Percentiles rank a stretch among this genome's conserved stretches.
Conservation (phyloP, 163 green algal genomes). For the Chlorella variabilis region DNA sequence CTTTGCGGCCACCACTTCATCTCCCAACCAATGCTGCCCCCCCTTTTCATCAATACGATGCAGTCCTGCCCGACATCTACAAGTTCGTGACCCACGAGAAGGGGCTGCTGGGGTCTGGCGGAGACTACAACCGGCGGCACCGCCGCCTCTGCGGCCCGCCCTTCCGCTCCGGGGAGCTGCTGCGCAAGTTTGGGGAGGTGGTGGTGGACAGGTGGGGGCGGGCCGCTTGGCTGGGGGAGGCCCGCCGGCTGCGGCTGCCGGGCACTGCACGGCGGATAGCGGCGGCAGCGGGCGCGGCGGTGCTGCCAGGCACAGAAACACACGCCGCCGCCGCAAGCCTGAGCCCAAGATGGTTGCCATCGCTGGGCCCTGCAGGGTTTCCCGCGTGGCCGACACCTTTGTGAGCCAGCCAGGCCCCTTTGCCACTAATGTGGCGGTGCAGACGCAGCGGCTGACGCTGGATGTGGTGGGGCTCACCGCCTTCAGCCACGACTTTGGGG, state of each 20-base stretch:
- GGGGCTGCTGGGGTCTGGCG: conserved; percentile 71
- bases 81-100: conserved; percentile 74
- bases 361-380: too few relatives aligned
- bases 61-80: conserved; percentile 63
- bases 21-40: neutral
- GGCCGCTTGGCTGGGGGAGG: too few relatives aligned
- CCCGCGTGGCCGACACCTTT: conserved; percentile 41
- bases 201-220: conserved; percentile 63
- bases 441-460: conserved; percentile 79
- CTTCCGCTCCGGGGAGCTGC: conserved; percentile 64
- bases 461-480: conserved; percentile 78
- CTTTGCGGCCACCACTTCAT: too few relatives aligned
- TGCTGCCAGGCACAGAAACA: too few relatives aligned
- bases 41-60: neutral
- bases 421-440: conserved; percentile 64
- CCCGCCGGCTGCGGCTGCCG: too few relatives aligned
- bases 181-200: conserved; percentile 64
- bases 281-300: too few relatives aligned
- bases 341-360: too few relatives aligned
- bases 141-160: conserved; percentile 69
- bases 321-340: too few relatives aligned
- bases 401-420: conserved; percentile 17
- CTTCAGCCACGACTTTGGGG: conserved; percentile 78
- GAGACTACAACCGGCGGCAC: conserved; percentile 80
- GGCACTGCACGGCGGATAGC: neutral